These are phyloP conservation scores for Hypericum perforatum DNA, from an alignment of 345 rosid species.

Conservation along the genomic window DNA sequence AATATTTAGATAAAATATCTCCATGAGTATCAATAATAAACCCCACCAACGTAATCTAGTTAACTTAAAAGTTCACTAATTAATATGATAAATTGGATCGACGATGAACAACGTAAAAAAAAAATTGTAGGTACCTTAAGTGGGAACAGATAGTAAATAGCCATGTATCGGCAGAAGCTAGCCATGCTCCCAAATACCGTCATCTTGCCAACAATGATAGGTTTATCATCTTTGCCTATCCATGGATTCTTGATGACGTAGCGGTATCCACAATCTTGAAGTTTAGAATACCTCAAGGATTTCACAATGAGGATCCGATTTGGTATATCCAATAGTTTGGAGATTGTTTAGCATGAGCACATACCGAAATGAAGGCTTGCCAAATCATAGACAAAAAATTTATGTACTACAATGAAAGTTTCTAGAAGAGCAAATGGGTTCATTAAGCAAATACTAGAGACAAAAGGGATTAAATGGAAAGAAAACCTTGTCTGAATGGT, in stretches of 20 bases:
- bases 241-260: constrained; percentile 54
- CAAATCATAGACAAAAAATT: no score
- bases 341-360: constrained; percentile 15
- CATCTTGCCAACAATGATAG: constrained; percentile 38
- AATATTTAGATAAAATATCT: no score
- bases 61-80: no score
- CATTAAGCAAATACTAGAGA: no score
- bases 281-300: constrained; percentile 33
- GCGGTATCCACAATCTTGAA: constrained; percentile 30
- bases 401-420: no score
- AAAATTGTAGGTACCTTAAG: constrained; percentile 40
- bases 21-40: no score
- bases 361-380: no score
- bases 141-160: constrained; percentile 41
- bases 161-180: constrained; percentile 68
- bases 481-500: background rate
- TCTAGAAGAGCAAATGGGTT: no score
- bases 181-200: constrained; percentile 44
- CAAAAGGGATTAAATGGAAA: background rate
- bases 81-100: no score
- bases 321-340: constrained; percentile 41
- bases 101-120: no score
- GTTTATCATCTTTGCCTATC: constrained; percentile 78
- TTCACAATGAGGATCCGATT: constrained; percentile 57
- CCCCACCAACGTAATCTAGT: no score